Base-by-base conservation (phyloP, 331 rosid genomes). In the Pyrus hybrid region DNA sequence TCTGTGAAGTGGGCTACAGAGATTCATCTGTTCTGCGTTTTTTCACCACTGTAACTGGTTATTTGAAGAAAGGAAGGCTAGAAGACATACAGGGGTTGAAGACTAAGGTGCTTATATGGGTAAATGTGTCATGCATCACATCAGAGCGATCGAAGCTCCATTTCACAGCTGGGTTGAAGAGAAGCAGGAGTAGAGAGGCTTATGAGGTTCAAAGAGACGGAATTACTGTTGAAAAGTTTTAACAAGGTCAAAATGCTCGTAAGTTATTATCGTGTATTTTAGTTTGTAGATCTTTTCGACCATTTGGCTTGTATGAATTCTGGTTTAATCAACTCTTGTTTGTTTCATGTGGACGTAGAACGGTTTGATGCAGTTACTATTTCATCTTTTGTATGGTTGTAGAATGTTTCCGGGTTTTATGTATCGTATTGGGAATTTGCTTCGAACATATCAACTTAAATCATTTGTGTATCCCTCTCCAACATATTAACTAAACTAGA, bases 31-130 rank as follows among this genome's bases (percentile, higher is more conserved):
- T 92, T 1, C 54, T 94, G 85, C 95, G 99, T 2, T 94, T 94
- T 72, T 75, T 83, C 58, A 94, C 93, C 37, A 70, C 32, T 2
- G 96, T 94, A 20, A 85, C 89, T 74, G 93, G 96, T 28, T 92
- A 87, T 79, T 79, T 94, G 78, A 97, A 94, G 88, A 94, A 92
- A 78, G 97, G 99, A 53, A 94, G 87, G 93, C 85, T 94, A 57
- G 81, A 83, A 33, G 97, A 94, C 61, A 65, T 94, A 30, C 97
- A 94, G 71, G 99, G 99, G 32, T 83, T 94, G 49, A 94, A 94
- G 84, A 94, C 99, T 2, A 94, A 94, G 80, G 97, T 94, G 81
- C 68, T 94, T 84, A 80, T 94, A 37, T 94, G 97, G 99, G 92
- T 83, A n/a, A 94, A 92, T 77, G 99, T 94, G 37, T 77, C 92